Evolutionary conservation across 2,329 filamentous ascomycete species (phyloP).

Genomic region (Botrytis paeoniae): DNA sequence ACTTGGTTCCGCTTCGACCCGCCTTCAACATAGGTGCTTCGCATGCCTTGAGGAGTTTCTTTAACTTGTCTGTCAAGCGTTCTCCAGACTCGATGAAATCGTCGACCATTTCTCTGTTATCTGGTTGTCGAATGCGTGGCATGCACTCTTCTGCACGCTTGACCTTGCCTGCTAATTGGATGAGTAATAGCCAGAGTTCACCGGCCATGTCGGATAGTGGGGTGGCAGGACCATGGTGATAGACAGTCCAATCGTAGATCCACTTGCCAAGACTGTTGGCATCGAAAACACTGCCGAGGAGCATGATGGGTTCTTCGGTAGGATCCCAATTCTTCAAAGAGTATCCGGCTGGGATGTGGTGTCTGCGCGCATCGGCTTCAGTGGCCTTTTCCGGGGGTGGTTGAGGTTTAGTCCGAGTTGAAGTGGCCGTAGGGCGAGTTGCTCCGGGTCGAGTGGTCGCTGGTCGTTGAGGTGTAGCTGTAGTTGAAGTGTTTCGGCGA

Average conservation of each 20-base stretch:
- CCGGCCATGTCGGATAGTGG: conserved; percentile 89
- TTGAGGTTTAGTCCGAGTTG: conserved; percentile 38
- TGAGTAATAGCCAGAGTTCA: conserved; percentile 91
- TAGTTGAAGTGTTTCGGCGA: conserved; percentile 32
- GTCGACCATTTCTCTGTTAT: conserved; percentile 77
- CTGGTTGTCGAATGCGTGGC: conserved; percentile 65
- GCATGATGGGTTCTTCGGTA: conserved; percentile 85
- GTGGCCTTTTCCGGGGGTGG: conserved; percentile 50
- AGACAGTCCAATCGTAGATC: conserved; percentile 99
- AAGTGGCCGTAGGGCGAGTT: conserved; percentile 29
- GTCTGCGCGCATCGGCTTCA: conserved; percentile 57
- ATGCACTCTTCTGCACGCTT: conserved; percentile 83
- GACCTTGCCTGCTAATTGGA: conserved; percentile 89
- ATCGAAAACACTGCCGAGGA: conserved; percentile 94
- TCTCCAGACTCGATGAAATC: conserved; percentile 91
- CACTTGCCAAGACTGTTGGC: conserved; percentile 97
- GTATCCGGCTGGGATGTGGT: conserved; percentile 83
- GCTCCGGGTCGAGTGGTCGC: conserved; percentile 22
- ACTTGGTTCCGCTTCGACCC: conserved; percentile 68
- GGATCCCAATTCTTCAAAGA: conserved; percentile 99
- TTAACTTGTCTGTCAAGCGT: conserved; percentile 79
- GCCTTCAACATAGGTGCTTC: conserved; percentile 94
- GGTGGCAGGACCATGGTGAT: conserved; percentile 75
- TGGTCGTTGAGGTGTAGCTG: conserved; percentile 36
- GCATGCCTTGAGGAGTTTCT: conserved; percentile 82